Evolutionary conservation across 2,329 filamentous ascomycete genomes (phyloP).

Genomic region (Mollisia scopiformis): DNA sequence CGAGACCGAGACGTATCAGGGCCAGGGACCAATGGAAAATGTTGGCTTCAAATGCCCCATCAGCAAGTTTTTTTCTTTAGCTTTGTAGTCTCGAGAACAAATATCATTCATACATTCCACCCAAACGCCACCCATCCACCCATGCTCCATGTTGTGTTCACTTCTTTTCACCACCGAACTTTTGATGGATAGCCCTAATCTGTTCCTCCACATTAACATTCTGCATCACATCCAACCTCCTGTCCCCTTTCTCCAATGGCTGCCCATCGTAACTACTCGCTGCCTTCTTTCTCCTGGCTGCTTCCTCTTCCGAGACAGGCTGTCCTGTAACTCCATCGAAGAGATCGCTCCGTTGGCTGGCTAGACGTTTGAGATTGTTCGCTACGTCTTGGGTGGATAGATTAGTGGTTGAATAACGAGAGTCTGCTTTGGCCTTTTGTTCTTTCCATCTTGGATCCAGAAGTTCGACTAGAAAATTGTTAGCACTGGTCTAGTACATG

Average conservation of each 20-base stretch:
- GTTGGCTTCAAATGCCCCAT: background rate
- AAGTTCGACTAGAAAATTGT: conserved; percentile 66
- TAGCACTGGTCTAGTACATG: conserved; percentile 12
- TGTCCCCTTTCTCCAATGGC: conserved; percentile 59
- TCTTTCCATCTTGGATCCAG: conserved; percentile 96
- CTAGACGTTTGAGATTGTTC: conserved; percentile 93
- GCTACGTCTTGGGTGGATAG: conserved; percentile 85
- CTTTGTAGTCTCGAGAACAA: background rate
- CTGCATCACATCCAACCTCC: conserved; percentile 59
- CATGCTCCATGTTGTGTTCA: background rate
- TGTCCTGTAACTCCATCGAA: conserved; percentile 77
- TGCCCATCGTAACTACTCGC: conserved; percentile 70
- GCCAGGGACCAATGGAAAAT: no score
- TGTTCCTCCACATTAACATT: conserved; percentile 84
- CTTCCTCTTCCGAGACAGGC: conserved; percentile 72
- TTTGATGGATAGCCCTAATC: conserved; percentile 70
- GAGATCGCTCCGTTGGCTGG: conserved; percentile 83
- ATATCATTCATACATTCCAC: conserved; percentile 7
- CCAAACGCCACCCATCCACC: background rate
- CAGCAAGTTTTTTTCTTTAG: background rate
- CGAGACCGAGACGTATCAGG: no score
- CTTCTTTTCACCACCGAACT: conserved; percentile 45
- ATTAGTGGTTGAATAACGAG: conserved; percentile 83
- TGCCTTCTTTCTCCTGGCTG: conserved; percentile 74
- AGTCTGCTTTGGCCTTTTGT: conserved; percentile 86